Evolutionary conservation across 352 stramenopile genomes (phyloP).

Genomic region (Thalassiosira tumida): DNA sequence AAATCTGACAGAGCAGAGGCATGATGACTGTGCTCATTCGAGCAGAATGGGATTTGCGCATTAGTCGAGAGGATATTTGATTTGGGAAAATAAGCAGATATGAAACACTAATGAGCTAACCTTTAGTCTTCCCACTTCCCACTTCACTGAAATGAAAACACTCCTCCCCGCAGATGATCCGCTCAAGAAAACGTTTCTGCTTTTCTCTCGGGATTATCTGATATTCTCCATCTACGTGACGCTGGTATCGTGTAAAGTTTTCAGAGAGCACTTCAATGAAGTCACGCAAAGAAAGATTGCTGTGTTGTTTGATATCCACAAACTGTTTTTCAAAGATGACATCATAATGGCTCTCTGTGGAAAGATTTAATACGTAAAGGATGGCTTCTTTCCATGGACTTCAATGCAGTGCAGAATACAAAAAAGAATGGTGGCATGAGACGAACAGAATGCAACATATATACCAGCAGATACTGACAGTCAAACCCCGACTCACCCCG

Average conservation of each 20-base stretch:
- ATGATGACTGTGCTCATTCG: conserved; percentile 75
- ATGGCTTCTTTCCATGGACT: conserved; percentile 85
- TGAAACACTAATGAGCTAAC: conserved; percentile 42
- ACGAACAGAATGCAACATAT: conserved; percentile 7
- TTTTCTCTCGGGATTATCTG: conserved; percentile 85
- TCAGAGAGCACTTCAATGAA: conserved; percentile 83
- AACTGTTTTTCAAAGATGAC: conserved; percentile 84
- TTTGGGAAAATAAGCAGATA: neutral
- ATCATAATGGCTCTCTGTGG: conserved; percentile 75
- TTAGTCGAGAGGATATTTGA: neutral
- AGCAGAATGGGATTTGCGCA: neutral
- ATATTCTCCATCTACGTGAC: conserved; percentile 82
- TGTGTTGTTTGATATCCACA: conserved; percentile 80
- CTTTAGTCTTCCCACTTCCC: conserved; percentile 82
- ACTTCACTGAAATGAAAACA: conserved; percentile 87
- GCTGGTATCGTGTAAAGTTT: conserved; percentile 83
- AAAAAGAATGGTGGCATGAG: neutral
- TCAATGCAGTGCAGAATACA: neutral
- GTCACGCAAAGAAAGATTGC: conserved; percentile 73
- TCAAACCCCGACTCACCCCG: conserved; percentile 64
- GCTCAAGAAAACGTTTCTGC: conserved; percentile 83
- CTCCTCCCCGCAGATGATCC: conserved; percentile 82
- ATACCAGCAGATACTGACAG: neutral
- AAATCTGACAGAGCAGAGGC: conserved; percentile 83
- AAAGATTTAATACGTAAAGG: conserved; percentile 76